Base-by-base conservation (phyloP, 345 rosid genomes). In the Moringa oleifera region DNA sequence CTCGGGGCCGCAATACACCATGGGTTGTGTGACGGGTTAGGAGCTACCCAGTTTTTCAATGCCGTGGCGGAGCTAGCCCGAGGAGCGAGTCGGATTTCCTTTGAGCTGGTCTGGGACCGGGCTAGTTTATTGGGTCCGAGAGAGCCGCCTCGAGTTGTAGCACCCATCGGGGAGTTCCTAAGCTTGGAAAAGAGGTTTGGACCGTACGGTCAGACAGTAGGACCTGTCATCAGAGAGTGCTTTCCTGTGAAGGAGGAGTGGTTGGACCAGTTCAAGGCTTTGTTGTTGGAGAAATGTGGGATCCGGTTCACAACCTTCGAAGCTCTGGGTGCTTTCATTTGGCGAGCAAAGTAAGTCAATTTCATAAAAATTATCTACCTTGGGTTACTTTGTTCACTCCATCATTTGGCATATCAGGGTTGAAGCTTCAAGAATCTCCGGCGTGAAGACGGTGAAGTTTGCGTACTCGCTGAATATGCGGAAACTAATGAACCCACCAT, bases 291-390 rank as follows among this genome's bases (percentile, higher is more conserved):
- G 23, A 78, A 73, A 61, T 76, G 77, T 46, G 98, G 96, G 47
- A 20, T 62, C 52, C 72, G 58, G 57, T 91, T 89, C 67, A 89
- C 98, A 63, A 85, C 96, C 45, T 91, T 91, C 57, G 97, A 91
- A 62, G 94, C 88, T 63, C 77, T 91, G 53, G 95, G 98, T 49
- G 95, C 95, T 45, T 86, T 83, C 58, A 72, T 91, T 36, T 91
- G 98, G 98, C 85, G 96, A 24, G 90, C 90, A 51, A 91, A 91
- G 96, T 88, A 83, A 81, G 86, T 67, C 51, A 47, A 58, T 51
- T 50, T 31, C 5, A 33, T 4, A 33, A 4, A 4, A 33, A 33
- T 33, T 33, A 33, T 4, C 5, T 11, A 33, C 5, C 5, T 33
- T 33, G 11, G 5, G 37, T 33, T 33, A 33, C 5, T 33, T 33